A percentile compares a stretch with the other conserved stretches of the same genome.
Evolutionary conservation across 2,329 filamentous ascomycete species (phyloP).

Genomic region (Hypoxylon sp.): DNA sequence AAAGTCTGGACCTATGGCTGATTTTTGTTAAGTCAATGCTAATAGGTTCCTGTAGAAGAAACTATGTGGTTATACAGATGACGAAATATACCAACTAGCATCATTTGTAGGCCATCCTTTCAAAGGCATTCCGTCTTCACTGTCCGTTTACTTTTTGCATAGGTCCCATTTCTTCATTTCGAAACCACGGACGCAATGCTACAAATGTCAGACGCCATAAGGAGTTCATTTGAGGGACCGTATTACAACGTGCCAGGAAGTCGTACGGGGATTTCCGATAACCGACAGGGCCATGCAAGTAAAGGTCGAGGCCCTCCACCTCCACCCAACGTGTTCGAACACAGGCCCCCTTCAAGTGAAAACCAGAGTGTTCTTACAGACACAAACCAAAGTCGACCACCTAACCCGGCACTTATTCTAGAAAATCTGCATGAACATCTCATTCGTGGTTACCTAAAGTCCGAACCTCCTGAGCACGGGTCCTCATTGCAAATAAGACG

Average conservation of each 20-base stretch:
- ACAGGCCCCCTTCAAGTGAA: background rate
- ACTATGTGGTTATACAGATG: background rate
- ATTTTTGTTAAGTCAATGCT: background rate
- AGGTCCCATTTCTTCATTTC: slow-evolving; percentile 5
- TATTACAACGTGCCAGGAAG: background rate
- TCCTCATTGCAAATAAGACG: slow-evolving; percentile 3
- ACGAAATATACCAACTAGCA: background rate
- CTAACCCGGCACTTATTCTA: background rate
- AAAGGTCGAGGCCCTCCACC: background rate
- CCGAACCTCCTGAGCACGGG: background rate
- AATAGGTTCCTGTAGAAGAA: background rate
- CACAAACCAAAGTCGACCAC: background rate
- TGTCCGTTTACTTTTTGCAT: background rate
- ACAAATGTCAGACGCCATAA: background rate
- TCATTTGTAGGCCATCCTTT: background rate
- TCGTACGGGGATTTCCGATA: background rate
- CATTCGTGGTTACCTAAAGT: slow-evolving; percentile 5
- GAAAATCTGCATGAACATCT: slow-evolving; percentile 6
- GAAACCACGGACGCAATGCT: background rate
- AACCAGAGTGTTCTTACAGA: background rate
- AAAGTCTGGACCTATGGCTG: background rate
- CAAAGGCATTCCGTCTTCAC: background rate
- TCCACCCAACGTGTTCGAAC: background rate
- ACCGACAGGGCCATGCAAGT: background rate
- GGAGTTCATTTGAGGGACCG: background rate